Base-by-base conservation (phyloP, 164 flowering plant species). In the Aristolochia contorta region DNA sequence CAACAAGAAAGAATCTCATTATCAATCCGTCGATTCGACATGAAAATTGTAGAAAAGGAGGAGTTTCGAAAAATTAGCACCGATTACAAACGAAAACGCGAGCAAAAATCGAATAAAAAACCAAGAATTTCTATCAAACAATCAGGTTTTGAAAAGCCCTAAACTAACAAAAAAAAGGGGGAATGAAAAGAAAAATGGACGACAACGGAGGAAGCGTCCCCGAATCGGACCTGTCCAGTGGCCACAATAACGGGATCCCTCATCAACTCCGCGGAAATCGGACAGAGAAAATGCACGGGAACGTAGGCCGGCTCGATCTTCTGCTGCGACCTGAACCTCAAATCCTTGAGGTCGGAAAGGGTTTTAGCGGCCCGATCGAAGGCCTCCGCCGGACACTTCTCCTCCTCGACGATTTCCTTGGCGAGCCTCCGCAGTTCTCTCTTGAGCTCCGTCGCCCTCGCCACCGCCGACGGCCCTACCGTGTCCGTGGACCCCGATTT, bases 221-320 rank as follows among this genome's bases (percentile, higher is more conserved):
- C 60, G 55, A 41, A 2, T n/a, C 75, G 25, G 47, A 89, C 97
- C 94, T 83, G 83, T 16, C 97, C 97, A 18, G 85, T 72, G 14
- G 85, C 72, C 16, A 84, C 58, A 57, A 84, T 56, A 15, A 87
- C 91, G 52, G 95, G 95, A 70, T 87, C 89, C 53, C 57, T 76
- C 89, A 87, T 87, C n/a, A 87, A 54, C 61, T 77, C 74, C 21
- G 71, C 74, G 12, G 95, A 87, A 24, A 87, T 67, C 15, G 91
- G 87, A 63, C 95, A 87, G 6, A 67, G 69, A 56, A 81, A 87
- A 56, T 77, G 81, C 7, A 71, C 77, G 7, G 89, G 94, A 58
- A 63, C 61, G 62, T 59, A 2, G 33, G 21, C 12, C 33, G 37
- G 69, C 23, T 33, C 67, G 8, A 67, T 23, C 64, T 65, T 71